phyloP scores from a whole-genome alignment of 192 early-diverging fungal species.

The Diversispora epigaea region DNA sequence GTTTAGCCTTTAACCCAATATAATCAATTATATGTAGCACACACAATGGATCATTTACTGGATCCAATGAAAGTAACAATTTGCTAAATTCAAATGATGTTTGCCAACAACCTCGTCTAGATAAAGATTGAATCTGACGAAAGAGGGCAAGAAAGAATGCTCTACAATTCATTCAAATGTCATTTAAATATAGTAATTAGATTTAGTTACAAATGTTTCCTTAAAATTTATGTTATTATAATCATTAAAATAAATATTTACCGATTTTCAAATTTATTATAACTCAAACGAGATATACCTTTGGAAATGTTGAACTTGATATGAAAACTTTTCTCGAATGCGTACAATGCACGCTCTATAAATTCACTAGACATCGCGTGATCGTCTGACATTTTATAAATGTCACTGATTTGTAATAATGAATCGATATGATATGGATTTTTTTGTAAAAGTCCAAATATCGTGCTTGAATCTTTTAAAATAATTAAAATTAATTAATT shows the following conservation, averaged over 20 bases:
- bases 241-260: slow-evolving; percentile 32
- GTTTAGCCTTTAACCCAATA: slow-evolving; percentile 75
- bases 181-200: background rate
- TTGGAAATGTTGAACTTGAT: slow-evolving; percentile 69
- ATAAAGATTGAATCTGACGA: slow-evolving; percentile 80
- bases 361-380: slow-evolving; percentile 74
- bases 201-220: background rate
- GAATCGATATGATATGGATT: slow-evolving; percentile 90
- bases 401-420: slow-evolving; percentile 80
- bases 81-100: slow-evolving; percentile 91
- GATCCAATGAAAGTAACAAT: slow-evolving; percentile 64
- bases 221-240: background rate
- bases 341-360: slow-evolving; percentile 86
- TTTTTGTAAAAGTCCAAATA: slow-evolving; percentile 63
- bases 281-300: slow-evolving; percentile 68
- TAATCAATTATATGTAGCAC: slow-evolving; percentile 79
- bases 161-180: slow-evolving; percentile 28
- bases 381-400: slow-evolving; percentile 85
- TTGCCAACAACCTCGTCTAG: slow-evolving; percentile 89
- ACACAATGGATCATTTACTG: slow-evolving; percentile 73
- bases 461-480: slow-evolving; percentile 65
- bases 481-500: background rate
- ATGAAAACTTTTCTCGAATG: slow-evolving; percentile 82
- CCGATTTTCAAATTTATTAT: slow-evolving; percentile 75
- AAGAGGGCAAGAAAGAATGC: slow-evolving; percentile 79